Evolutionary conservation across 1,139 yeast species (phyloP).

Genomic region (Suhomyces taliae): DNA sequence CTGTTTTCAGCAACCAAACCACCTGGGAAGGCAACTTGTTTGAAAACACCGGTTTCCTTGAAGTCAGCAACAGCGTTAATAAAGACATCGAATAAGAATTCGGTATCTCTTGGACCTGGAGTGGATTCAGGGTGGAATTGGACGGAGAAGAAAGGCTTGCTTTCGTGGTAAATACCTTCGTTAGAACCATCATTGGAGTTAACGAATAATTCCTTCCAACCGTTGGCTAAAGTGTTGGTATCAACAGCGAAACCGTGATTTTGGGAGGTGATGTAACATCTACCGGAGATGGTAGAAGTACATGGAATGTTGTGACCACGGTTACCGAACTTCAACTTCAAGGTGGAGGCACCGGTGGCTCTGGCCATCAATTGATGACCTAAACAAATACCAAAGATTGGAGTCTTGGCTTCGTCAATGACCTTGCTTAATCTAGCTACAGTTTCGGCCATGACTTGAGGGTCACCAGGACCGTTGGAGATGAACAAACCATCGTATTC

Average conservation of each 20-base stretch:
- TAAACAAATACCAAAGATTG: constrained; percentile 95
- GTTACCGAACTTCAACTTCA: constrained; percentile 95
- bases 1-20: constrained; percentile 72
- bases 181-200: constrained; percentile 97
- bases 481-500: constrained; percentile 92
- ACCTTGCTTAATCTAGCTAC: constrained; percentile 59
- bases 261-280: constrained; percentile 98
- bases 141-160: constrained; percentile 93
- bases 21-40: constrained; percentile 89
- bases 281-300: constrained; percentile 87
- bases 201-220: constrained; percentile 93
- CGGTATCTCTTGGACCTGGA: constrained; percentile 99
- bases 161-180: constrained; percentile 94
- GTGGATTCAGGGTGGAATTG: constrained; percentile 99
- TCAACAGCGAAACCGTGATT: constrained; percentile 99
- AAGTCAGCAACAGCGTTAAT: constrained; percentile 74
- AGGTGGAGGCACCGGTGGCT: constrained; percentile 91
- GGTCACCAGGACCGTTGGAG: constrained; percentile 99
- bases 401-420: constrained; percentile 63
- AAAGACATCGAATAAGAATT: constrained; percentile 92
- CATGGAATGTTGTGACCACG: constrained; percentile 99
- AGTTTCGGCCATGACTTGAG: constrained; percentile 73
- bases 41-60: constrained; percentile 54
- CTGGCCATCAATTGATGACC: constrained; percentile 98
- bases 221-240: constrained; percentile 63